Percentiles rank a stretch among this genome's conserved stretches.
These are phyloP conservation scores for Cytospora paraplurivora DNA, from an alignment of 2,329 filamentous ascomycete species.

Conservation along the genomic window DNA sequence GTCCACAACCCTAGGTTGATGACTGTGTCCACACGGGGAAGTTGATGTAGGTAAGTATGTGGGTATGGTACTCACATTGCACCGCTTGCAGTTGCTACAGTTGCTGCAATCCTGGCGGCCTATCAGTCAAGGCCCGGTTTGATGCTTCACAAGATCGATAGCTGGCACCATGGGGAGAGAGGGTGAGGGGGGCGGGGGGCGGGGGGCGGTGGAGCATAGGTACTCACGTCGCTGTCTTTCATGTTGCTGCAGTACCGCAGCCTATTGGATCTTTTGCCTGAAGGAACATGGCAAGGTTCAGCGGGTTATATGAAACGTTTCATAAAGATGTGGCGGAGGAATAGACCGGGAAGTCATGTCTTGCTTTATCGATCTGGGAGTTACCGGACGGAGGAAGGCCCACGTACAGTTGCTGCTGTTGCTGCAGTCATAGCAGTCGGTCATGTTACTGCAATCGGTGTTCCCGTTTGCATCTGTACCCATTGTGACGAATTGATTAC, in stretches of 20 bases:
- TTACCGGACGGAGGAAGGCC: not conserved
- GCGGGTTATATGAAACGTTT: not conserved
- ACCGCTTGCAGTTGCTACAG: constrained; percentile 17
- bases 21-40: too few relatives aligned
- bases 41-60: too few relatives aligned
- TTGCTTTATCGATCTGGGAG: not conserved
- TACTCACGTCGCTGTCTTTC: constrained; percentile 10
- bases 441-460: constrained; percentile 25
- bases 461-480: constrained; percentile 17
- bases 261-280: constrained; percentile 5
- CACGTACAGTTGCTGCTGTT: constrained; percentile 27
- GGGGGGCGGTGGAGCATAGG: too few relatives aligned
- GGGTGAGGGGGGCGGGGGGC: too few relatives aligned
- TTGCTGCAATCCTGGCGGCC: constrained; percentile 3
- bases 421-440: constrained; percentile 22
- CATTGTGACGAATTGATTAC: not conserved
- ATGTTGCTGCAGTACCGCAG: constrained; percentile 22
- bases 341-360: too few relatives aligned
- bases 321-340: not conserved
- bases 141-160: too few relatives aligned
- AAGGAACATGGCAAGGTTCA: not conserved
- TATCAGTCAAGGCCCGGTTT: not conserved
- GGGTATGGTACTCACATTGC: not conserved
- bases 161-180: too few relatives aligned
- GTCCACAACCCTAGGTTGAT: too few relatives aligned